Conservation (phyloP, 78 protist genomes). For the Tieghemostelium lacteum region DNA sequence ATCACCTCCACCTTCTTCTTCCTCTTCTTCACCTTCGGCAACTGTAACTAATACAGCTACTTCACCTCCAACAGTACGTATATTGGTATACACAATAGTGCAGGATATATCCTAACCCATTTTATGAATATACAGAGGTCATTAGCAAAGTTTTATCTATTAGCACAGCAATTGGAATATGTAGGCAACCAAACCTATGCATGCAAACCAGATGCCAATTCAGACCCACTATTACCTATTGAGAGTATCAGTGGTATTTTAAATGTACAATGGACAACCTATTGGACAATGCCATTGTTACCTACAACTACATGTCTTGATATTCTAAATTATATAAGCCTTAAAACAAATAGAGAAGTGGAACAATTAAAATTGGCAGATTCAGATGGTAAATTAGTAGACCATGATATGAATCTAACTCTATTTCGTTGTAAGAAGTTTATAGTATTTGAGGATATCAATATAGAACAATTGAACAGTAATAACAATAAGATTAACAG, state of each 20-base stretch:
- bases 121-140: too few relatives aligned
- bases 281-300: constrained; percentile 41
- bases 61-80: too few relatives aligned
- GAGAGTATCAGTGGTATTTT: constrained; percentile 44
- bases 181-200: constrained; percentile 9
- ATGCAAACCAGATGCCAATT: background rate
- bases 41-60: too few relatives aligned
- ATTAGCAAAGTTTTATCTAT: constrained; percentile 64
- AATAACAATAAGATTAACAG: background rate
- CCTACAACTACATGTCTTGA: constrained; percentile 35
- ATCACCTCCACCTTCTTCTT: too few relatives aligned
- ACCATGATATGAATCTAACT: constrained; percentile 31
- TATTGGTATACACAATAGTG: too few relatives aligned
- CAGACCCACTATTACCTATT: constrained; percentile 23
- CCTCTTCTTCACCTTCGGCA: too few relatives aligned
- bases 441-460: constrained; percentile 59
- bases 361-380: constrained; percentile 33
- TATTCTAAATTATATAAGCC: constrained; percentile 49
- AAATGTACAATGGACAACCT: constrained; percentile 70
- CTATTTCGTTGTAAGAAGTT: constrained; percentile 44
- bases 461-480: constrained; percentile 16
- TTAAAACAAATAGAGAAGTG: constrained; percentile 47
- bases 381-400: constrained; percentile 53
- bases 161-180: constrained; percentile 73
- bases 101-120: too few relatives aligned